Evolutionary conservation across 225 moss, liverwort and hornwort species (phyloP), one percentile per base, ranked within the genome.

Genomic region (Bryum argenteum): DNA sequence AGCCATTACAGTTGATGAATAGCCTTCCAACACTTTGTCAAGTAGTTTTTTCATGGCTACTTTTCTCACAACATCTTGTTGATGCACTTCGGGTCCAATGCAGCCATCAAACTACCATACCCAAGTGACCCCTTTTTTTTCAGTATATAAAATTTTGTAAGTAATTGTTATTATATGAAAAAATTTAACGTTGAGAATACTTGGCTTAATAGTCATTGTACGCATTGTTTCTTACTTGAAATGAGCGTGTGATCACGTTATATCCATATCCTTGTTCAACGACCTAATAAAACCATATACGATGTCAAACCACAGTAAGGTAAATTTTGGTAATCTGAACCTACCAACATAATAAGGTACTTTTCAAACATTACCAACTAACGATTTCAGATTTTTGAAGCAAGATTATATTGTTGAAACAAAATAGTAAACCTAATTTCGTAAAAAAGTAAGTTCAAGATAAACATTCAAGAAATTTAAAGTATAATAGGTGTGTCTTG

Each of bases 1-100:
- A 8, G 97, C 94, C 90, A 98, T 92, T 1, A 92, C 86, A 0
- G 97, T 97, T 15, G 97, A 94, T 0, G 94, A 97, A 67, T 94
- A 97, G 7, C 97, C 97, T 14, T 94, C 89, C 0, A 98, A 45
- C 8, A 94, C 94, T 56, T 89, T 90, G 41, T 98, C 89, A 5
- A 98, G 77, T 12, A 98, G 73, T 24, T 84, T 89, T 10, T 87
- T 75, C 63, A 94, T 90, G 3, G 66, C 82, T 10, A 94, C 89
- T 51, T 73, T 94, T 10, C 85, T 66, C 58, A 91, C 86, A 19
- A 94, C 94, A 38, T 89, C 83, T 50, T 85, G 82, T 70, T 97
- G 97, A 12, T 78, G 57, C 22, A 75, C 67, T 11, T 82, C 81
- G 0, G 92, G 91, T 37, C 94, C 97, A 69, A 94, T 83, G 65